Percentiles rank a stretch among this genome's conserved stretches.
Conservation (phyloP, 2,329 filamentous ascomycete genomes). For the Monilinia polystroma region DNA sequence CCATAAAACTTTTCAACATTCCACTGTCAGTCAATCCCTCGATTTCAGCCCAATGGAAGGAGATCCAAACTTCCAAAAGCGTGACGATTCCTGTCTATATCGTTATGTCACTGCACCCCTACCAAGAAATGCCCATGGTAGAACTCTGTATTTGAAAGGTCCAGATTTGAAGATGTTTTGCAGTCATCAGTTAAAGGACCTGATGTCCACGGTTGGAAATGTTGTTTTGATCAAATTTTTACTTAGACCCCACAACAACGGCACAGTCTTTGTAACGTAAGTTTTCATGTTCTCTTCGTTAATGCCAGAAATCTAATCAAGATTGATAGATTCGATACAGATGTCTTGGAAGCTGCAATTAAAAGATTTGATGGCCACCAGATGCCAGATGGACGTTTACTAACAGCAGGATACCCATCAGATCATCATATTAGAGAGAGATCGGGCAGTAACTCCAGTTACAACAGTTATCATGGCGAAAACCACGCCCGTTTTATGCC, state of each 20-base stretch:
- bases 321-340: slow-evolving; percentile 14
- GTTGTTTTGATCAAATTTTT: slow-evolving; percentile 33
- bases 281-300: slow-evolving; percentile 13
- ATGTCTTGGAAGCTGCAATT: slow-evolving; percentile 14
- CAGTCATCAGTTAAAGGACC: slow-evolving; percentile 27
- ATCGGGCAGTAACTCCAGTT: slow-evolving; percentile 25
- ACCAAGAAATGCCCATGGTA: not conserved
- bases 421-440: slow-evolving; percentile 19
- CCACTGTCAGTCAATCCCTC: not conserved
- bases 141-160: slow-evolving; percentile 28
- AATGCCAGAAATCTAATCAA: not conserved
- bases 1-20: not conserved
- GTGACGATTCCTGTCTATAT: not conserved
- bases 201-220: slow-evolving; percentile 31
- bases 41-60: slow-evolving; percentile 6
- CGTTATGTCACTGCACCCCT: not conserved
- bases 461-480: slow-evolving; percentile 11
- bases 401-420: slow-evolving; percentile 18
- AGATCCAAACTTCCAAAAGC: slow-evolving; percentile 10
- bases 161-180: slow-evolving; percentile 24
- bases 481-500: not conserved
- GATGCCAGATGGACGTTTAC: slow-evolving; percentile 8
- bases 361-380: slow-evolving; percentile 16
- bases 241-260: not conserved
- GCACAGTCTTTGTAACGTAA: slow-evolving; percentile 32